These are phyloP conservation scores for Fraxinus anomala DNA, from an alignment of 257 asterid genomes.

Conservation along the genomic window DNA sequence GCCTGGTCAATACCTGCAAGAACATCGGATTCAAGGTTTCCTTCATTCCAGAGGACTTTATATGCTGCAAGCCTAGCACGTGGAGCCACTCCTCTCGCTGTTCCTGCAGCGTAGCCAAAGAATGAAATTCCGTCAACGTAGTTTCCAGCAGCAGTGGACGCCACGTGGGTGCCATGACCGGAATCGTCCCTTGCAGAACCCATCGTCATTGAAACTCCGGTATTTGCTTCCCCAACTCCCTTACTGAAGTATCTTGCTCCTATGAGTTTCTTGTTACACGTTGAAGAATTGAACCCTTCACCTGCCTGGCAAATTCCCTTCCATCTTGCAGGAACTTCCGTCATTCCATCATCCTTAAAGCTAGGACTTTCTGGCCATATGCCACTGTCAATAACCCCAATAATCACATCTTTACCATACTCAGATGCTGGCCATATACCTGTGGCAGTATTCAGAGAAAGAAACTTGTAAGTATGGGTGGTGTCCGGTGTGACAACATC, in stretches of 20 bases:
- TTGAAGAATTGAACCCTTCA: background rate
- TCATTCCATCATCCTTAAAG: background rate
- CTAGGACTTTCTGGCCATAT: background rate
- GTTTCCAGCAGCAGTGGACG: background rate
- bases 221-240: background rate
- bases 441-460: background rate
- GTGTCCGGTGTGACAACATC: background rate
- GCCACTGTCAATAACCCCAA: background rate
- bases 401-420: background rate
- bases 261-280: background rate
- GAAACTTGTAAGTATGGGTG: background rate
- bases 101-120: background rate
- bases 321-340: background rate
- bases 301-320: background rate
- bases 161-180: background rate
- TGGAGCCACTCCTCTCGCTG: background rate
- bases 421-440: background rate
- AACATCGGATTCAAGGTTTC: background rate
- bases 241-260: background rate
- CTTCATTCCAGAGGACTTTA: background rate
- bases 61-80: background rate
- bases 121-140: background rate
- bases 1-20: background rate
- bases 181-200: background rate
- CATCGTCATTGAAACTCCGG: background rate